These are phyloP conservation scores for Beauveria sp. DNA, from an alignment of 2,329 filamentous ascomycete genomes.

Conservation along the genomic window DNA sequence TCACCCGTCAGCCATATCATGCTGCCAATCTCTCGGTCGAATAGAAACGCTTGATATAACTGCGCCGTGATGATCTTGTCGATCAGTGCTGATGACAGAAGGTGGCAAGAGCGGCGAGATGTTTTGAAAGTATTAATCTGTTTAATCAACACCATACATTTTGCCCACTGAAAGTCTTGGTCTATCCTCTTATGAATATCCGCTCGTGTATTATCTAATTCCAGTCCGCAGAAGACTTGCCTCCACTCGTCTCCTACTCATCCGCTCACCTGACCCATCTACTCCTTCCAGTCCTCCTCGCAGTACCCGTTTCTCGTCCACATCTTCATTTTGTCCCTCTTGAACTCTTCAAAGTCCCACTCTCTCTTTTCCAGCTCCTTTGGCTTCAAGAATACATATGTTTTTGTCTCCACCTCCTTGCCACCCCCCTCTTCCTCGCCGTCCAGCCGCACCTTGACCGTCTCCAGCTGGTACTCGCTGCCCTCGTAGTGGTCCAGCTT, in stretches of 20 bases:
- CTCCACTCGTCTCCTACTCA: not conserved
- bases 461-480: conserved; percentile 49
- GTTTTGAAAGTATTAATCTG: no score
- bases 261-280: not conserved
- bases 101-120: no score
- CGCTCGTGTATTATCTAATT: no score
- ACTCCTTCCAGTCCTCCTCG: conserved; percentile 13
- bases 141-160: no score
- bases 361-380: conserved; percentile 59
- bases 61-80: no score
- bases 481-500: conserved; percentile 82
- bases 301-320: conserved; percentile 46
- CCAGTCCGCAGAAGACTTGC: no score
- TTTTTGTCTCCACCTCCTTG: conserved; percentile 24
- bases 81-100: no score
- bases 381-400: conserved; percentile 56
- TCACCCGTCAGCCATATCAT: no score
- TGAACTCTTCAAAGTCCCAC: conserved; percentile 86
- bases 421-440: conserved; percentile 32
- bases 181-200: no score
- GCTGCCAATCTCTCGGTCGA: no score
- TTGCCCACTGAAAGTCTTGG: no score
- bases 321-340: conserved; percentile 57
- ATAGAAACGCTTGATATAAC: no score
- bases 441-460: conserved; percentile 42